Conservation (phyloP, 495 filamentous ascomycete genomes). For the Neurospora sublineolata region DNA sequence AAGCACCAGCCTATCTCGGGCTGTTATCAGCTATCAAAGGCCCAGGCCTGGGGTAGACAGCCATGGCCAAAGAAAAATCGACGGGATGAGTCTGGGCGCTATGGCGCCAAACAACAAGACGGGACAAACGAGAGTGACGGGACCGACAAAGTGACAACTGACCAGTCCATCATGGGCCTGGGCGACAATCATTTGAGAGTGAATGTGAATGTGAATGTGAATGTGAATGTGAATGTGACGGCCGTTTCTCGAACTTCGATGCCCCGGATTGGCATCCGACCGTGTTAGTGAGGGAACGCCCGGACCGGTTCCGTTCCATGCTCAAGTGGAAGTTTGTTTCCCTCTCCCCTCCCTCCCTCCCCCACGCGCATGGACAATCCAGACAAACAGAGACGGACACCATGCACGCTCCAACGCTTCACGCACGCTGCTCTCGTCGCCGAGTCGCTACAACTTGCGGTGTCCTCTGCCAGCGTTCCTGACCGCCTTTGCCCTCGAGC, state of each 20-base stretch:
- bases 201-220: not conserved
- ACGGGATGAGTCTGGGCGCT: not conserved
- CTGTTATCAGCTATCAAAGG: not conserved
- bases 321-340: not conserved
- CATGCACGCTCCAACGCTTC: not conserved
- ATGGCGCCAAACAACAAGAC: not conserved
- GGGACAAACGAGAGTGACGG: not conserved
- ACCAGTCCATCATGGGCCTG: not conserved
- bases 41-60: not conserved
- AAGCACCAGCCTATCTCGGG: not conserved
- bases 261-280: slow-evolving; percentile 12
- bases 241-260: slow-evolving; percentile 7
- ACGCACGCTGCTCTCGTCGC: not conserved
- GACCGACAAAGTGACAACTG: not conserved
- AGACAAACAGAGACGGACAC: not conserved
- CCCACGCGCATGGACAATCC: slow-evolving; percentile 17
- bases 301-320: not conserved
- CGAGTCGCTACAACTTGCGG: slow-evolving; percentile 14
- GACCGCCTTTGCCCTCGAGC: slow-evolving; percentile 5
- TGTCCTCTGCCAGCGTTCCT: slow-evolving; percentile 4
- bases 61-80: not conserved
- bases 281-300: not conserved
- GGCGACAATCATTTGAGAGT: not conserved
- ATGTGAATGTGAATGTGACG: not conserved
- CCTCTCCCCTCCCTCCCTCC: slow-evolving; percentile 4